A percentile compares a stretch with the other conserved stretches of the same genome.
Conservation (phyloP, 2,329 filamentous ascomycete species). For the Neodidymelliopsis sp. region DNA sequence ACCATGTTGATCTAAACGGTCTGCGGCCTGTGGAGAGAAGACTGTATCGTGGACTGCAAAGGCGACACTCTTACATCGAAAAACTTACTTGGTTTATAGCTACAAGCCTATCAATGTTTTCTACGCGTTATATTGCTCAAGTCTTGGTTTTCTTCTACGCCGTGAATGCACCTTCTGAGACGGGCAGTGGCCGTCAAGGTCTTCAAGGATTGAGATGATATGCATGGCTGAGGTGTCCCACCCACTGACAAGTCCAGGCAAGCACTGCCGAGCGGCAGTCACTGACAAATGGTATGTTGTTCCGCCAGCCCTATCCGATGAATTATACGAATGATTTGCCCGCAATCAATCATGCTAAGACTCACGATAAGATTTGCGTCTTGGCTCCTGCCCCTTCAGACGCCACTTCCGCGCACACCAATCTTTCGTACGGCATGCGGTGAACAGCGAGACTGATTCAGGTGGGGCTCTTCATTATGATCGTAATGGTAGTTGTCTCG, state of each 20-base stretch:
- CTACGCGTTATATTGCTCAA: neutral
- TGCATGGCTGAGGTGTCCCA: conserved; percentile 8
- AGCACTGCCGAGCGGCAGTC: conserved; percentile 14
- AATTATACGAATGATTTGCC: conserved; percentile 5
- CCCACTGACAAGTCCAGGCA: neutral
- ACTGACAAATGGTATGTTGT: conserved; percentile 4
- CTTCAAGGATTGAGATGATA: conserved; percentile 10
- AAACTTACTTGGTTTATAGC: neutral
- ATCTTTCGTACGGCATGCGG: too few relatives aligned
- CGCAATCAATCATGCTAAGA: conserved; percentile 20
- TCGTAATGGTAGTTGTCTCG: too few relatives aligned
- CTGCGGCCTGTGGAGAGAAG: neutral
- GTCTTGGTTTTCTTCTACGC: neutral
- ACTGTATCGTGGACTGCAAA: too few relatives aligned
- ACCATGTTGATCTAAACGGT: conserved; percentile 5
- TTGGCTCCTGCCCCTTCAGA: conserved; percentile 20
- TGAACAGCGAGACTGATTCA: too few relatives aligned
- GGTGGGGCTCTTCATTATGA: too few relatives aligned
- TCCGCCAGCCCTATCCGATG: conserved; percentile 1
- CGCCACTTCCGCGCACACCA: conserved; percentile 9
- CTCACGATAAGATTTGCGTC: conserved; percentile 20
- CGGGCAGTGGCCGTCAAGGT: conserved; percentile 4
- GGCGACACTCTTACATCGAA: too few relatives aligned
- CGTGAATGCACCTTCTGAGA: conserved; percentile 14
- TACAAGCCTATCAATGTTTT: neutral